A percentile compares a stretch with the other conserved stretches of the same genome.
Evolutionary conservation across 169 alveolate species (phyloP).

Genomic region (Babesia bigemina): DNA sequence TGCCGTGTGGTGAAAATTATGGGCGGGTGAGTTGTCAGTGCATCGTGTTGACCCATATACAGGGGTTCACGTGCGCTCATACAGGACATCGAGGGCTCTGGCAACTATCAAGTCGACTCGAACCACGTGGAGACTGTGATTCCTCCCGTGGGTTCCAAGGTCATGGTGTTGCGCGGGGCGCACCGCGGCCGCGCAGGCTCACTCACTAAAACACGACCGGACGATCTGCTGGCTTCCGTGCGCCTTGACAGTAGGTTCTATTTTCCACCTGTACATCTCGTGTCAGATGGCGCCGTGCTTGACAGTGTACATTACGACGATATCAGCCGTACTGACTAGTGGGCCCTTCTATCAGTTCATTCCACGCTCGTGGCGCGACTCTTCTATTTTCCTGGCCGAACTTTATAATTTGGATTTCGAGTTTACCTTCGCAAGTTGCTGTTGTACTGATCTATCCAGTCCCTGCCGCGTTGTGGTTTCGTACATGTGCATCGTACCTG

Average conservation of each 20-base stretch:
- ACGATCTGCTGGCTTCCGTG: slow-evolving; percentile 31
- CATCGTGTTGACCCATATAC: neutral
- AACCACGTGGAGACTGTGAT: slow-evolving; percentile 64
- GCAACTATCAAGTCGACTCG: slow-evolving; percentile 39
- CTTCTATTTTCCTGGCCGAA: slow-evolving; percentile 13
- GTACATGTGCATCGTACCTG: slow-evolving; percentile 18
- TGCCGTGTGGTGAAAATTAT: slow-evolving; percentile 31
- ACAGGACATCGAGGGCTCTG: slow-evolving; percentile 39
- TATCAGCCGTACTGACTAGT: slow-evolving; percentile 31
- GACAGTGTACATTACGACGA: slow-evolving; percentile 53
- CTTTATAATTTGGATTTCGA: neutral
- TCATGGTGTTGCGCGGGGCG: slow-evolving; percentile 47
- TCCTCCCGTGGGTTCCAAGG: slow-evolving; percentile 51
- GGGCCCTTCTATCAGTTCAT: neutral
- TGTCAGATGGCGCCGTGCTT: slow-evolving; percentile 34
- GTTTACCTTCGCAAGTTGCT: slow-evolving; percentile 53
- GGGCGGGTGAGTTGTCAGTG: slow-evolving; percentile 13
- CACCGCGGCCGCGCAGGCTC: slow-evolving; percentile 48
- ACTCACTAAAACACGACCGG: slow-evolving; percentile 6
- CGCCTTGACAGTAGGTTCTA: slow-evolving; percentile 7
- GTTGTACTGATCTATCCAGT: slow-evolving; percentile 66
- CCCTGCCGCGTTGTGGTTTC: slow-evolving; percentile 23
- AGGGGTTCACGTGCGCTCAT: slow-evolving; percentile 33
- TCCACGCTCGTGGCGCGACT: slow-evolving; percentile 27
- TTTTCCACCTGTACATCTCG: neutral